phyloP scores from a whole-genome alignment of 441 rosid genomes.

The Erodium trifolium region DNA sequence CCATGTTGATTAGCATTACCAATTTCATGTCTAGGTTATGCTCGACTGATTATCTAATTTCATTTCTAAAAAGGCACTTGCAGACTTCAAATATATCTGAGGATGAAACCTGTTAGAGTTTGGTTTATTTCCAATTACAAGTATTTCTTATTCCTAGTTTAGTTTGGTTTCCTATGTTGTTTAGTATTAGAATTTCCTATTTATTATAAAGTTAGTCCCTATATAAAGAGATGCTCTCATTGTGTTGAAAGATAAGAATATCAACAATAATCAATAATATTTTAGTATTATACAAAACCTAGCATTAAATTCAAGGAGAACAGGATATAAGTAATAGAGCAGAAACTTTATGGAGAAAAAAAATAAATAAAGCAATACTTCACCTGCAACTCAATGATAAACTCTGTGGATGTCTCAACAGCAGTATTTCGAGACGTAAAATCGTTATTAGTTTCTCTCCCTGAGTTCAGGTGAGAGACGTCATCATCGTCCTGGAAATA shows the following conservation, averaged over 20 bases:
- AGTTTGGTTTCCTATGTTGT: no score
- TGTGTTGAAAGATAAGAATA: no score
- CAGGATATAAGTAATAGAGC: background rate
- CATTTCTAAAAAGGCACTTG: background rate
- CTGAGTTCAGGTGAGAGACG: constrained; percentile 22
- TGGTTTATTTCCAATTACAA: no score
- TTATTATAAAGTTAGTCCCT: no score
- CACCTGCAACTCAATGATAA: constrained; percentile 83
- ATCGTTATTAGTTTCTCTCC: constrained; percentile 32
- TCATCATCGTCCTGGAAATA: constrained; percentile 44
- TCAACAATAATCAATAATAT: no score
- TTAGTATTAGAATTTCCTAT: no score
- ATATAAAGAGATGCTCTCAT: no score
- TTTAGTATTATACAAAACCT: background rate
- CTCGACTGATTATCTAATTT: background rate
- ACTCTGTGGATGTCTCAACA: constrained; percentile 46
- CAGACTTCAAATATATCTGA: constrained; percentile 6
- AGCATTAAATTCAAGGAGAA: background rate
- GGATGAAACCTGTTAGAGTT: background rate
- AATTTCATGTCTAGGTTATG: background rate
- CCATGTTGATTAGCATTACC: background rate
- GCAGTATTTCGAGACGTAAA: constrained; percentile 35
- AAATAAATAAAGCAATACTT: constrained; percentile 8
- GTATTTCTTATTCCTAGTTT: no score
- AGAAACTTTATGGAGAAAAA: background rate